Base-by-base conservation (phyloP, 257 asterid species). In the Leptodermis oblonga region DNA sequence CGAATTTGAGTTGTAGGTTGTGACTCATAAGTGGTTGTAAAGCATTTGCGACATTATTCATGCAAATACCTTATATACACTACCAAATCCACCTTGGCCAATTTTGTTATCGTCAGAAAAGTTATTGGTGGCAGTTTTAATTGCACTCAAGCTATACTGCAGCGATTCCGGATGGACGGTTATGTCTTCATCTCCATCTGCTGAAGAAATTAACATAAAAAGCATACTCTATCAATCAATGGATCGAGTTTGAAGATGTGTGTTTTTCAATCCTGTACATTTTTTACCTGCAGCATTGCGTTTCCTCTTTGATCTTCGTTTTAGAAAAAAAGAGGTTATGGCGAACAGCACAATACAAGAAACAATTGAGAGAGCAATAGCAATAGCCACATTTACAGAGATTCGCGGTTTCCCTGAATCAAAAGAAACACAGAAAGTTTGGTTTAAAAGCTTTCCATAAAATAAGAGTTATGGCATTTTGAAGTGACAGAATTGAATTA, bases 51-150 rank as follows among this genome's bases (percentile, higher is more conserved):
- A n/a, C n/a, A n/a, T n/a, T n/a, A n/a, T n/a, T n/a, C n/a, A n/a
- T n/a, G n/a, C n/a, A n/a, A n/a, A n/a, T 9, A 79, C 84, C 79
- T 67, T 55, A 69, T 75, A 72, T 17, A 75, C 82, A 3, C 53
- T 23, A 15, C 83, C 83, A 64, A 79, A 79, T 67, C 83, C 81
- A 34, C 78, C 78, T 68, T n/a, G 49, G 2, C 78, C 78, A 62
- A 77, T 54, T 48, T 61, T 77, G 58, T 72, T 71, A 3, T 42
- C 74, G 25, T 0, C 33, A 2, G 78, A 62, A 39, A 77, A 72
- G 62, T 72, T 52, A 51, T 77, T 69, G 10, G 81, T 72, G 49
- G 75, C 71, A 17, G 18, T 17, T 62, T 34, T 23, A 17, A 77
- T 61, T 8, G 7, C 33, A 31, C 36, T 36, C 1, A 62, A 20